These are phyloP conservation scores for Mortierella sp. DNA, from an alignment of 371 early-diverging fungal species.

Conservation along the genomic window DNA sequence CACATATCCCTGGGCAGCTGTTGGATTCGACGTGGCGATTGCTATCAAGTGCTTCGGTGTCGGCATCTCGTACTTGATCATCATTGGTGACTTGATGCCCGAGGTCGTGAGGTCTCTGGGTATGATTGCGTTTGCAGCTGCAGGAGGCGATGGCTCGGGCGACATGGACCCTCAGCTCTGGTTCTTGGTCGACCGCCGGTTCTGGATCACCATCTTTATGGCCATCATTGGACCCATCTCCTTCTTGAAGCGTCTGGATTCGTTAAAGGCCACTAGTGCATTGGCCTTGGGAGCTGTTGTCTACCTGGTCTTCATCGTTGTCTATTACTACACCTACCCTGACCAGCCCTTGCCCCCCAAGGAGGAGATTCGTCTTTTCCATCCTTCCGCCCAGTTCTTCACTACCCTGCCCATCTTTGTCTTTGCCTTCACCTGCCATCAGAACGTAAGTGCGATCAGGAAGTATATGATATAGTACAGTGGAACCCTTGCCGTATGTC, in stretches of 20 bases:
- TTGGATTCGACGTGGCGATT: constrained; percentile 96
- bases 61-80: constrained; percentile 98
- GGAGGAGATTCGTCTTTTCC: constrained; percentile 66
- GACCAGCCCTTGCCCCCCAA: constrained; percentile 60
- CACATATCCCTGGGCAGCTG: constrained; percentile 93
- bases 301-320: constrained; percentile 92
- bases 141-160: constrained; percentile 43
- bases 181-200: constrained; percentile 70
- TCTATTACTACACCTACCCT: constrained; percentile 79
- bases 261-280: constrained; percentile 95
- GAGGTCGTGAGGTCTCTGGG: constrained; percentile 66
- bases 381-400: constrained; percentile 79
- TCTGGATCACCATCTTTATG: constrained; percentile 92
- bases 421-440: constrained; percentile 98
- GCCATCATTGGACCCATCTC: constrained; percentile 81
- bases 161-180: constrained; percentile 43
- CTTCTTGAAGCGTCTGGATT: constrained; percentile 91
- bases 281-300: constrained; percentile 92
- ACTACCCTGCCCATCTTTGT: constrained; percentile 96
- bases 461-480: background rate
- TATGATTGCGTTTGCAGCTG: constrained; percentile 38
- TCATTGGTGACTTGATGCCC: constrained; percentile 96
- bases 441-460: constrained; percentile 77
- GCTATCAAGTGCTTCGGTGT: constrained; percentile 99
- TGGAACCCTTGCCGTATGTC: constrained; percentile 6